Percentiles rank a stretch among this genome's conserved stretches.
Conservation (phyloP, 1,284 basidiomycete species). For the Hypsizygus ulmarius region DNA sequence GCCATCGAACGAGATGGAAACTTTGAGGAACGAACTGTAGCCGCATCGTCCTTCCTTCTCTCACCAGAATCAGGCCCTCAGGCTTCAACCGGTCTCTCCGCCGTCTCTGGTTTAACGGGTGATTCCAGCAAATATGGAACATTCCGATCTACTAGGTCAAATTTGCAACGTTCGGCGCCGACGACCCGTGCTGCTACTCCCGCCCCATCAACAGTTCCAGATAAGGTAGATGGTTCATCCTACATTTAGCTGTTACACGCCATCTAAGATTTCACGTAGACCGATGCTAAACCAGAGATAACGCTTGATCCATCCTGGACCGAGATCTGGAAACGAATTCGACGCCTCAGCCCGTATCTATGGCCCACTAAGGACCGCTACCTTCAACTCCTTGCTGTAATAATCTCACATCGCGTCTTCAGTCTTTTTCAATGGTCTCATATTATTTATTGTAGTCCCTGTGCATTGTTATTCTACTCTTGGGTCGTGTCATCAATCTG, state of each 20-base stretch:
- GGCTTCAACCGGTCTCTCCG: conserved; percentile 46
- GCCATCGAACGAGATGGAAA: conserved; percentile 44
- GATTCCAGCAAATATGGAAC: conserved; percentile 72
- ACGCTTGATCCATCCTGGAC: conserved; percentile 64
- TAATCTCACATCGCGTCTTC: conserved; percentile 22
- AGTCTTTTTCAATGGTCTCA: conserved; percentile 4
- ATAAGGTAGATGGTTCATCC: conserved; percentile 35
- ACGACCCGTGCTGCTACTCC: conserved; percentile 63
- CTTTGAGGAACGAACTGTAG: conserved; percentile 37
- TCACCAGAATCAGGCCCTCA: conserved; percentile 41
- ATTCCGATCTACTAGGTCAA: conserved; percentile 53
- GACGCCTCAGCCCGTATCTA: conserved; percentile 71
- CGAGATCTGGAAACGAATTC: conserved; percentile 58
- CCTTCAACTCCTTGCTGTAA: conserved; percentile 72
- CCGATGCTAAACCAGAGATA: conserved; percentile 50
- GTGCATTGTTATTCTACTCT: conserved; percentile 65
- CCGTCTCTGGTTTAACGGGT: conserved; percentile 38
- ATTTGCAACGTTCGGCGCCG: conserved; percentile 49
- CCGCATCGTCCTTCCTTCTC: conserved; percentile 52
- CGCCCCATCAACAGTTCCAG: conserved; percentile 45
- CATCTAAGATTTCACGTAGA: conserved; percentile 22
- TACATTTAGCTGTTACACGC: neutral
- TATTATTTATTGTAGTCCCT: conserved; percentile 40
- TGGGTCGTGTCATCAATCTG: conserved; percentile 77
- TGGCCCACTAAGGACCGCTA: conserved; percentile 71